Evolutionary conservation across 192 early-diverging fungal species (phyloP), one percentile per base, ranked within the genome.

Genomic region (Coemansia sp.): DNA sequence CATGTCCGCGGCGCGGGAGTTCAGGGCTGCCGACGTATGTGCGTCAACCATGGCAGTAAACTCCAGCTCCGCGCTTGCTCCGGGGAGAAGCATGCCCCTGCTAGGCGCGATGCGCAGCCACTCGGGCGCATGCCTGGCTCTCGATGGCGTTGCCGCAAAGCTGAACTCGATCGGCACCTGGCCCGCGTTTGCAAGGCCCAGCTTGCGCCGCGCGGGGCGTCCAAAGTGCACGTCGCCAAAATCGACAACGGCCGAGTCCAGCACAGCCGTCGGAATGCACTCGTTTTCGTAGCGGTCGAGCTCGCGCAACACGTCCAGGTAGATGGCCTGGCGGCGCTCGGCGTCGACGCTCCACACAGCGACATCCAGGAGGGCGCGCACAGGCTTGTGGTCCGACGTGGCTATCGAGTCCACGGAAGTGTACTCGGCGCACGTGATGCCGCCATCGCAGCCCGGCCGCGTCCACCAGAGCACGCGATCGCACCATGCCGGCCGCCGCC

Each of bases 381-480:
- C 94, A 2, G 97, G 97, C 72, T 96, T 96, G 78, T 99, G 97
- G 72, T 99, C 97, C 0, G 79, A 81, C 14, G 58, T 76, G 14
- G 49, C 21, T 26, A 76, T 26, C 9, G 59, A 45, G 16, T 60
- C 56, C 2, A 71, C 58, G 2, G 74, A 38, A 12, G 62, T 26
- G 51, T 81, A 81, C 33, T 55, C 62, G 33, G 15, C 9, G 64
- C 73, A 67, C 4, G 26, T 58, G 15, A 81, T 48, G 18, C 78
- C 78, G 24, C 51, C 74, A 24, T 76, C 74, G 68, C 71, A 76
- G 1, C 74, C 79, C 0, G 79, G 72, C 12, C 86, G 88, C 30
- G 90, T 91, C 67, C 88, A 88, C 92, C 92, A 98, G 45, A 98
- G 78, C 26, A 99, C 89, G 35, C 97, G 89, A 71, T 99, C 97